Evolutionary conservation across 768 basidiomycete species (phyloP).

Genomic region (Mycena vitilis): DNA sequence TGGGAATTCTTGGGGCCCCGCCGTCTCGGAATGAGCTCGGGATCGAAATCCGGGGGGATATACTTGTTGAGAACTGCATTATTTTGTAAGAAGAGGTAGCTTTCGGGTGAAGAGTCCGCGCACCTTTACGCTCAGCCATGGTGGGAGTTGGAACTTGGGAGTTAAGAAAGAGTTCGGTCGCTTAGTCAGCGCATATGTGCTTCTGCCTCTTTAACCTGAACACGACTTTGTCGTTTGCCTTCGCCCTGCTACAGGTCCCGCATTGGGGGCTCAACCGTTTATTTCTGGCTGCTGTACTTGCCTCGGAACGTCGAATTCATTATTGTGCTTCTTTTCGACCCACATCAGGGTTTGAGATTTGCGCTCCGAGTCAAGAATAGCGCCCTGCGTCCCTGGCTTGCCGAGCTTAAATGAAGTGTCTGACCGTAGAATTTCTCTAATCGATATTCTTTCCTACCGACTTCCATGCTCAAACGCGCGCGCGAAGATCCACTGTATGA

Average conservation of each 20-base stretch:
- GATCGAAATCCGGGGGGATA: conserved; percentile 98
- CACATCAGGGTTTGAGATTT: too few relatives aligned
- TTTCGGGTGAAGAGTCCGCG: not conserved
- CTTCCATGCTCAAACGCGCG: conserved; percentile 2
- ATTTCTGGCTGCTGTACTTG: too few relatives aligned
- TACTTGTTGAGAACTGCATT: conserved; percentile 90
- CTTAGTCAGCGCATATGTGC: conserved; percentile 12
- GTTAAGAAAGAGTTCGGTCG: not conserved
- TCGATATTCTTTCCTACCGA: not conserved
- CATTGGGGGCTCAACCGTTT: too few relatives aligned
- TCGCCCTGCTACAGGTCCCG: too few relatives aligned
- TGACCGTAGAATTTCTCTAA: too few relatives aligned
- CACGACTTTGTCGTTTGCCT: too few relatives aligned
- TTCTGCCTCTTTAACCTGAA: too few relatives aligned
- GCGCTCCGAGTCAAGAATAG: too few relatives aligned
- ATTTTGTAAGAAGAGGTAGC: not conserved
- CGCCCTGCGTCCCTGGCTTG: too few relatives aligned
- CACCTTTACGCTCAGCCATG: conserved; percentile 36
- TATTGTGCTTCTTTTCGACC: too few relatives aligned
- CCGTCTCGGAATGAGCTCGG: conserved; percentile 92
- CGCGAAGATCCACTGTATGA: not conserved
- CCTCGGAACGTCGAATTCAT: too few relatives aligned
- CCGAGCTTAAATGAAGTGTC: too few relatives aligned
- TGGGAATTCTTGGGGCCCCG: conserved; percentile 94
- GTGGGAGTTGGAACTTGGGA: not conserved